Conservation (phyloP, 2,329 filamentous ascomycete genomes). For the Ophiocordyceps camponoti-leonardi region DNA sequence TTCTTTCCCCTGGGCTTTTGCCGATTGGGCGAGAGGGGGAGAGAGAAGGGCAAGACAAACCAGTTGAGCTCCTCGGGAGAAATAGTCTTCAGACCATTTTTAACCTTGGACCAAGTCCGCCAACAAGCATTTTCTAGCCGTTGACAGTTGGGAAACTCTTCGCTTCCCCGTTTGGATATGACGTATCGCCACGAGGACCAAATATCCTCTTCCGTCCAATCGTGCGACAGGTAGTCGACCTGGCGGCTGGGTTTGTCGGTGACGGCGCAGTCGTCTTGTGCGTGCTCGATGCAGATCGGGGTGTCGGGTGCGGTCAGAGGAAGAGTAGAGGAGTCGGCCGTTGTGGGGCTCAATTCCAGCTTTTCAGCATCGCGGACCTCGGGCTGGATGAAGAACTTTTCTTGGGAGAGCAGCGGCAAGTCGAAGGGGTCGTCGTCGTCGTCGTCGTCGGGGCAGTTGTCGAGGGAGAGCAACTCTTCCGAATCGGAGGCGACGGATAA, state of each 20-base stretch:
- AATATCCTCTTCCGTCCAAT: conserved; percentile 90
- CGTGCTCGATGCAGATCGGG: conserved; percentile 37
- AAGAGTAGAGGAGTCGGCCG: conserved; percentile 30
- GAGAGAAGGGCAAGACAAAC: conserved; percentile 26
- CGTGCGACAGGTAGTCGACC: conserved; percentile 88
- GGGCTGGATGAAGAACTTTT: conserved; percentile 23
- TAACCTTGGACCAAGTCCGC: conserved; percentile 91
- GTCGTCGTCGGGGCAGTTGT: conserved; percentile 25
- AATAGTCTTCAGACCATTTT: conserved; percentile 72
- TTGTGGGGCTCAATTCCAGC: conserved; percentile 30
- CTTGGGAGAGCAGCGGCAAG: conserved; percentile 27
- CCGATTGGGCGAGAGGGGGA: no score
- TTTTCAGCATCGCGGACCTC: conserved; percentile 20
- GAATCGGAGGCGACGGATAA: conserved; percentile 42
- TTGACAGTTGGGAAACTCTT: conserved; percentile 60
- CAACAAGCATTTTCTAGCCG: conserved; percentile 91
- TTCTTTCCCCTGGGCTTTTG: no score
- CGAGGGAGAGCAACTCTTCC: conserved; percentile 28
- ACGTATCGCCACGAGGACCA: conserved; percentile 97
- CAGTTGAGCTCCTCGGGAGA: conserved; percentile 88
- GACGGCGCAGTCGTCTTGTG: conserved; percentile 66
- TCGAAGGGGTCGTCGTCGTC: conserved; percentile 32
- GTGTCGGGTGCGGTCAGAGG: conserved; percentile 41
- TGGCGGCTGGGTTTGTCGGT: conserved; percentile 63
- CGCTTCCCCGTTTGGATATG: conserved; percentile 48